Evolutionary conservation across 2,329 filamentous ascomycete species (phyloP).

Genomic region (Talaromyces sp.): DNA sequence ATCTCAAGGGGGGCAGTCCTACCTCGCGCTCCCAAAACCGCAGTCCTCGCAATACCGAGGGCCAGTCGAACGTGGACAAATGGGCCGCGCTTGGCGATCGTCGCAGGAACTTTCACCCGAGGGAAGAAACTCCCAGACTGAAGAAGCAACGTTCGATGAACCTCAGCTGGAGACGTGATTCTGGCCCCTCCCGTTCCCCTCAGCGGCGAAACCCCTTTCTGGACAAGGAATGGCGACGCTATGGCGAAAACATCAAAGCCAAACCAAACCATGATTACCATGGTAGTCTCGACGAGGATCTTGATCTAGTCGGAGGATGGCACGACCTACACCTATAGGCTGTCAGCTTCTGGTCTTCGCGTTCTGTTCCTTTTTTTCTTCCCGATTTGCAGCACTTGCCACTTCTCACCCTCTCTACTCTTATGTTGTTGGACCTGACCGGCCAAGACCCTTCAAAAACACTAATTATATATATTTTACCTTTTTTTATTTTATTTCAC

Average conservation of each 20-base stretch:
- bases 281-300: slow-evolving; percentile 58
- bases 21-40: slow-evolving; percentile 22
- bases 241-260: slow-evolving; percentile 19
- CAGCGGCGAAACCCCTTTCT: slow-evolving; percentile 37
- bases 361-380: slow-evolving; percentile 10
- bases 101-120: slow-evolving; percentile 62
- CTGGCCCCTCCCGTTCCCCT: slow-evolving; percentile 30
- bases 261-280: slow-evolving; percentile 45
- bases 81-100: slow-evolving; percentile 86
- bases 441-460: not conserved
- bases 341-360: slow-evolving; percentile 15
- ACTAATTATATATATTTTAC: slow-evolving; percentile 7
- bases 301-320: slow-evolving; percentile 96
- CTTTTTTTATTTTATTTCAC: not conserved
- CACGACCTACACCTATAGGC: slow-evolving; percentile 63
- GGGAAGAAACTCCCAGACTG: slow-evolving; percentile 47
- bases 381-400: not conserved
- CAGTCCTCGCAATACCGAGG: slow-evolving; percentile 59
- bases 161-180: slow-evolving; percentile 40
- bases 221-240: slow-evolving; percentile 45
- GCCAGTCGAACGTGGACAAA: slow-evolving; percentile 63
- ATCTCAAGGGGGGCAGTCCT: slow-evolving; percentile 56
- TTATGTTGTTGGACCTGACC: not conserved
- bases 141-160: slow-evolving; percentile 41
- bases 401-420: not conserved